Conservation (phyloP, 305 asterid species). For the Ilex paraguariensis region DNA sequence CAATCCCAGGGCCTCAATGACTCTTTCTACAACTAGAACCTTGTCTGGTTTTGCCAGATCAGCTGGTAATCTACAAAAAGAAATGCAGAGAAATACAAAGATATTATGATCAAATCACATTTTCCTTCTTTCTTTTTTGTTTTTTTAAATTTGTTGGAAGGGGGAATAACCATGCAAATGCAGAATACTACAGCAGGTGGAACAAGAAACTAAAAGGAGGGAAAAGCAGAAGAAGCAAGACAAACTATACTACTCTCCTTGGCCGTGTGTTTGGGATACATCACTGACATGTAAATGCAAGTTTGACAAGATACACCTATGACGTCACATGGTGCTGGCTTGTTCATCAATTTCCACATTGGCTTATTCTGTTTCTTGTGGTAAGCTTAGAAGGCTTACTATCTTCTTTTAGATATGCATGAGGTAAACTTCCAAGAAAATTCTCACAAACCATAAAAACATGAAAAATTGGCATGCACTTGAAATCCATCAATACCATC, state of each 20-base stretch:
- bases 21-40: slow-evolving; percentile 73
- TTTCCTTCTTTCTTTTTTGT: too few relatives aligned
- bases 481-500: background rate
- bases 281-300: too few relatives aligned
- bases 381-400: background rate
- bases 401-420: background rate
- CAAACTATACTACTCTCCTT: background rate
- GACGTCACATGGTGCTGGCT: background rate
- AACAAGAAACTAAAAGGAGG: too few relatives aligned
- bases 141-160: too few relatives aligned
- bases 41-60: slow-evolving; percentile 60
- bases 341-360: background rate
- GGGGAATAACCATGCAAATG: too few relatives aligned
- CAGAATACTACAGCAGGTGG: background rate
- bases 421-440: background rate
- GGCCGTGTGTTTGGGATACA: too few relatives aligned
- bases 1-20: slow-evolving; percentile 71
- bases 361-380: too few relatives aligned
- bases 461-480: background rate
- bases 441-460: too few relatives aligned
- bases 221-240: background rate
- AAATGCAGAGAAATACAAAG: background rate
- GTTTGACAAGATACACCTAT: background rate
- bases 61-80: slow-evolving; percentile 40
- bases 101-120: too few relatives aligned